Evolutionary conservation across 106 monocot genomes (phyloP).

Genomic region (Triglochin maritima): DNA sequence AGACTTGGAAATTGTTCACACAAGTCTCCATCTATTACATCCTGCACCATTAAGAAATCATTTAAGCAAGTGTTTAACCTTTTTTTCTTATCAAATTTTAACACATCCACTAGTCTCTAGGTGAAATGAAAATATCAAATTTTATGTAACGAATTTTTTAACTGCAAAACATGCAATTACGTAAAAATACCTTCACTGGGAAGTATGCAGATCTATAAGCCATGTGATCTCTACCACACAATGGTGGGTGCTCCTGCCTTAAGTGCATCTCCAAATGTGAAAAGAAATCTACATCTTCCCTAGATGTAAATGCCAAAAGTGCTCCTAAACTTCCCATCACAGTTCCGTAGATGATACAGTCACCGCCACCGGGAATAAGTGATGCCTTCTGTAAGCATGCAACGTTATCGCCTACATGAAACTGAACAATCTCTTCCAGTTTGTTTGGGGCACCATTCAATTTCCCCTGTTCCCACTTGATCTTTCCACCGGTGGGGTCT

Average conservation of each 20-base stretch:
- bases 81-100: background rate
- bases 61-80: background rate
- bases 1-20: conserved; percentile 94
- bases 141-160: background rate
- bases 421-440: conserved; percentile 96
- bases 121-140: background rate
- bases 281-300: conserved; percentile 99
- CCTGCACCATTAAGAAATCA: conserved; percentile 28
- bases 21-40: conserved; percentile 94
- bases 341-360: conserved; percentile 86
- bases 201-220: conserved; percentile 93
- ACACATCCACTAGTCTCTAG: too few species aligned
- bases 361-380: conserved; percentile 87
- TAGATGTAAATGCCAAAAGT: conserved; percentile 74
- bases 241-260: conserved; percentile 93
- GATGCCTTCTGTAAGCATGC: conserved; percentile 93
- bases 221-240: conserved; percentile 95
- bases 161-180: background rate
- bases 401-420: conserved; percentile 91
- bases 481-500: conserved; percentile 96
- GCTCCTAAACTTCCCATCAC: conserved; percentile 99
- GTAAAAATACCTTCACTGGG: conserved; percentile 75
- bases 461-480: conserved; percentile 96
- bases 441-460: conserved; percentile 97
- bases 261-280: conserved; percentile 97